phyloP scores from a whole-genome alignment of 2,329 filamentous ascomycete species.

The Verticillium nubilum region DNA sequence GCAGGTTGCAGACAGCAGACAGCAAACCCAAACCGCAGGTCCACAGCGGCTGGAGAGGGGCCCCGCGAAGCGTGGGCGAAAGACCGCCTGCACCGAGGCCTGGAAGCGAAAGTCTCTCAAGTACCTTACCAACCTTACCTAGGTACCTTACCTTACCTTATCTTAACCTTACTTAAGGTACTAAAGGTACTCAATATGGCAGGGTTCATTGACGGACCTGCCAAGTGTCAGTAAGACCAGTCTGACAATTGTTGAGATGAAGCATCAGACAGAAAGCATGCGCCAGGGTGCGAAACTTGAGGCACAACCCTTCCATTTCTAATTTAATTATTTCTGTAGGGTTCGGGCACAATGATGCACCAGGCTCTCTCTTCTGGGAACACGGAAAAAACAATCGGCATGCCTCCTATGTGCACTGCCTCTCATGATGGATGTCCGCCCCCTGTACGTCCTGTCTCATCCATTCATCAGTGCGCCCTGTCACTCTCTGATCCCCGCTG shows the following conservation, averaged over 20 bases:
- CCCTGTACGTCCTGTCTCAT: neutral
- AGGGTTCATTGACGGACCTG: neutral
- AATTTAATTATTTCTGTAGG: neutral
- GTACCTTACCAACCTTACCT: no score
- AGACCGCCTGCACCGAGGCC: neutral
- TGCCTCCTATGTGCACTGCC: neutral
- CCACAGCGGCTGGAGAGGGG: neutral
- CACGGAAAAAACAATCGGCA: neutral
- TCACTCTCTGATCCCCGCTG: neutral
- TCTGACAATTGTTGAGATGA: neutral
- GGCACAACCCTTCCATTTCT: neutral
- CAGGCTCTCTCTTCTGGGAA: no score
- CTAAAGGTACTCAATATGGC: no score
- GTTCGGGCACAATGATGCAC: no score
- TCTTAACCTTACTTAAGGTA: no score
- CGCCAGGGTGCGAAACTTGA: neutral
- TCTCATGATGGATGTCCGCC: neutral
- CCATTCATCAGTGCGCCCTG: neutral
- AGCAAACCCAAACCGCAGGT: neutral
- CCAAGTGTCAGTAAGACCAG: neutral
- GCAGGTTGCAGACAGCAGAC: neutral
- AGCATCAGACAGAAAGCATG: neutral
- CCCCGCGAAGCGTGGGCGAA: no score
- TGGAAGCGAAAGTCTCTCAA: constrained; percentile 1
- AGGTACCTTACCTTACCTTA: no score